A percentile compares a stretch with the other conserved stretches of the same genome.
These are phyloP conservation scores for Paecilomyces formosus DNA, from an alignment of 2,329 filamentous ascomycete genomes.

Conservation along the genomic window DNA sequence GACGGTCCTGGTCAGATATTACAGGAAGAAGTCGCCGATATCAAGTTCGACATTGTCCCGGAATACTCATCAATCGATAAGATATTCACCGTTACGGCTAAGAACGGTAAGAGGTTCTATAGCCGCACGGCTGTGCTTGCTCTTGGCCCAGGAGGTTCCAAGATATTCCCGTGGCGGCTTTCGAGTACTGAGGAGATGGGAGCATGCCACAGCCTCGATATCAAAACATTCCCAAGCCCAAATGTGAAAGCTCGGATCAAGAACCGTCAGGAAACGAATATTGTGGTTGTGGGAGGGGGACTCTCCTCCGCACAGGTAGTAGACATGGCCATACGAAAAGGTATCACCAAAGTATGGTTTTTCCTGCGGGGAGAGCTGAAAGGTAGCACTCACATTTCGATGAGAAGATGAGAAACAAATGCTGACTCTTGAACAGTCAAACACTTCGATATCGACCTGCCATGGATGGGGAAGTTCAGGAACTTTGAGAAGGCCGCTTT, in stretches of 20 bases:
- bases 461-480: slow-evolving; percentile 76
- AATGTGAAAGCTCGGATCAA: slow-evolving; percentile 48
- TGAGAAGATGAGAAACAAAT: neutral
- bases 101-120: slow-evolving; percentile 45
- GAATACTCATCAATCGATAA: slow-evolving; percentile 40
- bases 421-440: slow-evolving; percentile 44
- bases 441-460: slow-evolving; percentile 67
- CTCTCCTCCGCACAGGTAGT: slow-evolving; percentile 68
- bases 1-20: slow-evolving; percentile 45
- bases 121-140: slow-evolving; percentile 61
- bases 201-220: slow-evolving; percentile 58
- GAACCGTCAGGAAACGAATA: slow-evolving; percentile 45
- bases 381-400: slow-evolving; percentile 26
- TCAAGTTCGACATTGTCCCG: slow-evolving; percentile 50
- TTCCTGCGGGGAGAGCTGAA: slow-evolving; percentile 53
- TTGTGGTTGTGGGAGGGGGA: slow-evolving; percentile 68
- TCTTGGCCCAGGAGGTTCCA: slow-evolving; percentile 59
- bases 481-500: slow-evolving; percentile 71
- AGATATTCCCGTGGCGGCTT: slow-evolving; percentile 38
- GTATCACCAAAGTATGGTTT: slow-evolving; percentile 62
- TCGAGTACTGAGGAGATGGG: slow-evolving; percentile 38
- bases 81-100: slow-evolving; percentile 59
- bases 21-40: slow-evolving; percentile 53
- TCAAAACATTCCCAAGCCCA: slow-evolving; percentile 50
- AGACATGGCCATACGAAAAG: slow-evolving; percentile 57